Conservation (phyloP, 148 eudicot genomes). For the Beta vulgaris region DNA sequence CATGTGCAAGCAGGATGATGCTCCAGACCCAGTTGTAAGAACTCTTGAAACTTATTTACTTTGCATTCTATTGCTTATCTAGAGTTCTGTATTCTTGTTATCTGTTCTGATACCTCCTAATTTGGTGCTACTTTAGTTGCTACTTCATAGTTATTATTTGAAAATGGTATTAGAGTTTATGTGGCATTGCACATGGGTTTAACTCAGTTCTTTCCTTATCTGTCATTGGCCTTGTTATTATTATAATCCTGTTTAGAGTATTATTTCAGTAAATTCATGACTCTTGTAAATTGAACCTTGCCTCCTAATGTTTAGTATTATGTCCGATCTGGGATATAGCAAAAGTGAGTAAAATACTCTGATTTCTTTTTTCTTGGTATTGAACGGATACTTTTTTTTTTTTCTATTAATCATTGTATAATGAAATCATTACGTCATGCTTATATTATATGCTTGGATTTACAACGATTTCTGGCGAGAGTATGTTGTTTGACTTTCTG, state of each 20-base stretch:
- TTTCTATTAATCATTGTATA: not conserved
- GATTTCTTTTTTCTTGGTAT: conserved; percentile 6
- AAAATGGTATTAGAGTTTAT: conserved; percentile 14
- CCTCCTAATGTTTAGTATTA: conserved; percentile 14
- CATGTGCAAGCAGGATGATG: conserved; percentile 98
- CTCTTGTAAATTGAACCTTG: conserved; percentile 21
- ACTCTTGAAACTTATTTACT: not conserved
- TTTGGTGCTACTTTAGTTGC: not conserved
- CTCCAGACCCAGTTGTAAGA: conserved; percentile 92
- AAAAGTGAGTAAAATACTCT: conserved; percentile 18
- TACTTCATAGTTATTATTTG: conserved; percentile 13
- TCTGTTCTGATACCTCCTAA: not conserved
- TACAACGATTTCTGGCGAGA: not conserved
- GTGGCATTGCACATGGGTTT: conserved; percentile 35
- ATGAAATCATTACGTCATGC: not conserved
- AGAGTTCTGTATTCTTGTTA: conserved; percentile 20
- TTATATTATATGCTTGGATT: conserved; percentile 11
- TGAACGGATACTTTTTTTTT: not conserved
- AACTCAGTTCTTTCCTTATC: conserved; percentile 18
- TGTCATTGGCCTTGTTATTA: not conserved
- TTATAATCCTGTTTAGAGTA: not conserved
- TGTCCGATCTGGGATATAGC: conserved; percentile 25
- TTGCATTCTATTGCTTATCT: not conserved
- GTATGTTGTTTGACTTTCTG: conserved; percentile 15
- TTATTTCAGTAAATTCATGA: conserved; percentile 1